Evolutionary conservation across 2,329 filamentous ascomycete genomes (phyloP), one percentile per base, ranked within the genome.

Genomic region (Venturia asperata): DNA sequence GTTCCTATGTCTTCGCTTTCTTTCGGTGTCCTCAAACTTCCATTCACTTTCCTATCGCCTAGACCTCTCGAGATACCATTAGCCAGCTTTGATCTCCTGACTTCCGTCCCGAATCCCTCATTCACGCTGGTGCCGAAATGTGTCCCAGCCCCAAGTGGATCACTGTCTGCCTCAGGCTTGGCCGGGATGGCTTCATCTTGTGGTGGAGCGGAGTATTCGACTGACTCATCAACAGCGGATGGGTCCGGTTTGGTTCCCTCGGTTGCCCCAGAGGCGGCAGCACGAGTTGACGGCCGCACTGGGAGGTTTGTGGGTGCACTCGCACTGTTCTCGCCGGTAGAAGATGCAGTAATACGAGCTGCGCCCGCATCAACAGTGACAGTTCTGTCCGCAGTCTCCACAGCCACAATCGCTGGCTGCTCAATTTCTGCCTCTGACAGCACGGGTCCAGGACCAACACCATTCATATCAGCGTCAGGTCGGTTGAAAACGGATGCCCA

Each of bases 391-490:
- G 60, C 60, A 6, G 21, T 45, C 24, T 61, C 60, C 42, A 61
- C 39, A 6, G 27, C 60, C 42, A 45, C 60, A 45, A 61, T 34
- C 2, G 42, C 37, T 9, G 60, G 34, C 42, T 27, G 13, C 15
- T 45, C 42, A 5, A 61, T 61, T 5, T 61, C 60, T 24, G 17
- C 39, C 15, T 27, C n/a, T 19, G 34, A 21, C 17, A 61, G n/a
- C 13, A 42, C 39, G 24, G 60, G 60, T 19, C 60, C 60, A 45
- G 60, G 60, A 19, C 21, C 60, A 61, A 45, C 15, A 10, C 60
- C 60, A 71, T 99, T 99, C 93, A 99, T 97, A 74, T 99, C 94
- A 64, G 88, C 85, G 70, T 97, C 91, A 2, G 87, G 87, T 41
- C 92, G 85, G 60, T 91, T 91, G 76, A 97, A 99, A 0, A 88